Evolutionary conservation across 2,329 filamentous ascomycete species (phyloP).

Genomic region (Aspergillus brasiliensis): DNA sequence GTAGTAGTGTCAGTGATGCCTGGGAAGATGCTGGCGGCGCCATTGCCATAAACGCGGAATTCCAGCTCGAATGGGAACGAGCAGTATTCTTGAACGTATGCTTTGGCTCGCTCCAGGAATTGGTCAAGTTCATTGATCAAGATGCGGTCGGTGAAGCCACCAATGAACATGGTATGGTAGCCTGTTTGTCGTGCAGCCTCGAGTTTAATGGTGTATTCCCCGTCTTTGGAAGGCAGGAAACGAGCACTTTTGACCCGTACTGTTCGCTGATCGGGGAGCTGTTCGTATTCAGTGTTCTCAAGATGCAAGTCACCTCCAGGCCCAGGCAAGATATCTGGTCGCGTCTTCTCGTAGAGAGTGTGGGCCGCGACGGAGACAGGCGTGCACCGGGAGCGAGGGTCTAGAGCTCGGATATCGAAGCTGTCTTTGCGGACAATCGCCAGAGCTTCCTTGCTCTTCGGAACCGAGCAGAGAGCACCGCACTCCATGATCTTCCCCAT

Average conservation of each 20-base stretch:
- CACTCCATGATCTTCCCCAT: slow-evolving; percentile 52
- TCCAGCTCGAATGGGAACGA: too few relatives aligned
- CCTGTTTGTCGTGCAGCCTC: slow-evolving; percentile 50
- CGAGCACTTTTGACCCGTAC: slow-evolving; percentile 45
- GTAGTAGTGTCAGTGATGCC: too few relatives aligned
- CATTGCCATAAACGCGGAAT: too few relatives aligned
- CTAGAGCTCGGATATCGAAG: slow-evolving; percentile 53
- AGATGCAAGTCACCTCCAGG: slow-evolving; percentile 55
- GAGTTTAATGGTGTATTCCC: slow-evolving; percentile 52
- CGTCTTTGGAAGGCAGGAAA: slow-evolving; percentile 33
- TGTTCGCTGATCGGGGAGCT: slow-evolving; percentile 42
- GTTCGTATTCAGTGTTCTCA: slow-evolving; percentile 45
- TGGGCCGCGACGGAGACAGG: slow-evolving; percentile 56
- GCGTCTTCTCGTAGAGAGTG: slow-evolving; percentile 57
- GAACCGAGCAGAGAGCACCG: slow-evolving; percentile 47
- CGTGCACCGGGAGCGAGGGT: slow-evolving; percentile 47
- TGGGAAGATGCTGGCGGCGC: too few relatives aligned
- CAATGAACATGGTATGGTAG: slow-evolving; percentile 51
- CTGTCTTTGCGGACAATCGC: slow-evolving; percentile 48
- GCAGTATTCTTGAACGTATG: too few relatives aligned
- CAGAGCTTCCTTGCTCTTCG: slow-evolving; percentile 49
- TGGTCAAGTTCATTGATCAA: too few relatives aligned
- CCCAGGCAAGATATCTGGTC: slow-evolving; percentile 54
- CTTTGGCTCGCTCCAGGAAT: too few relatives aligned
- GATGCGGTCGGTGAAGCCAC: slow-evolving; percentile 51